Base-by-base conservation (phyloP, 257 asterid species). In the Primulina tabacum region DNA sequence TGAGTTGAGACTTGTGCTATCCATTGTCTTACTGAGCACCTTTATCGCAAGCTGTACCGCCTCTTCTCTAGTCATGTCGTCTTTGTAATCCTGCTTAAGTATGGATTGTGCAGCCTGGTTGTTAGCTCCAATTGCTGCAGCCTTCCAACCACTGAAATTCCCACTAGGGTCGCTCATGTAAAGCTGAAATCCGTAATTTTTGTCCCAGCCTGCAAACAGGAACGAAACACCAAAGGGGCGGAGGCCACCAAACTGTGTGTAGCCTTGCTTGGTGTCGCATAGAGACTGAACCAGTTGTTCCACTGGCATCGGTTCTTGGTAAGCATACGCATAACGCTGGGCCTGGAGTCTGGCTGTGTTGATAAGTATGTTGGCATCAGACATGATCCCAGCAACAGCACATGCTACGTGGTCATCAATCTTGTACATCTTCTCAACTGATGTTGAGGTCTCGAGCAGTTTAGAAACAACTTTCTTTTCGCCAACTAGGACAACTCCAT, bases 111-210 rank as follows among this genome's bases (percentile, higher is more conserved):
- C 96, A 2, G 97, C 97, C 79, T 91, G 95, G 68, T 89, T 87
- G 75, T 91, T 91, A 57, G 96, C 96, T 50, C 97, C 97, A 37
- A 91, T 88, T 43, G 96, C 96, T 37, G 97, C 95, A 18, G 97
- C 96, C 72, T 91, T 91, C 97, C 96, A 91, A 26, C 97, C 97
- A 66, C 91, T 87, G 69, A 86, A 91, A 75, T 91, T 91, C 60
- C 97, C 97, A 86, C 97, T 91, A 7, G 97, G 97, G 70, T 91
- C 97, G 8, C 97, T 91, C 97, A 91, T 86, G 83, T 87, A 91
- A 9, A 91, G 97, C 88, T 91, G 97, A 68, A 91, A 91, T 5
- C 95, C 97, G 6, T 87, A 91, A 80, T 91, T 91, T 30, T 91
- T 91, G 72, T 91, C 97, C 96, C 97, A 89, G 37, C 97, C 97